These are phyloP conservation scores for Furcasterigmium sp. DNA, from an alignment of 2,329 filamentous ascomycete genomes.

Conservation along the genomic window DNA sequence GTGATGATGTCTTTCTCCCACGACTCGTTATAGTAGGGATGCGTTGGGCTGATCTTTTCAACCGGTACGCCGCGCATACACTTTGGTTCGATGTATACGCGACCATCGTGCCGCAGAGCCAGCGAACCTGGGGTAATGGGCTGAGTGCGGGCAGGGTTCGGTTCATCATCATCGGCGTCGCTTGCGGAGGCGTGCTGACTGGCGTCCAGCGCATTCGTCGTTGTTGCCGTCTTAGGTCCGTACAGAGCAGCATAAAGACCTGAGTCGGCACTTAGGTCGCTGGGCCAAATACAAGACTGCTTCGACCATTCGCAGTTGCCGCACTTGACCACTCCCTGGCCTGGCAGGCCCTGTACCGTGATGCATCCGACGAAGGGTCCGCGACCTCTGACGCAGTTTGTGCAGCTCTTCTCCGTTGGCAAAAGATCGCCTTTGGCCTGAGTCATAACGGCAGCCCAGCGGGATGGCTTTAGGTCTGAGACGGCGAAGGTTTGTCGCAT, in stretches of 20 bases:
- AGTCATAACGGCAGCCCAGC: conserved; percentile 44
- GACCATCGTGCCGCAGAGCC: conserved; percentile 41
- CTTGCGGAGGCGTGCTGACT: too few species aligned
- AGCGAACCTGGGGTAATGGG: conserved; percentile 37
- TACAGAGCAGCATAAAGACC: too few species aligned
- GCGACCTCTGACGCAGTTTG: conserved; percentile 33
- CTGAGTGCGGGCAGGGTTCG: not conserved
- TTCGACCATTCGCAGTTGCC: conserved; percentile 48
- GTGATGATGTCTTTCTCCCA: conserved; percentile 43
- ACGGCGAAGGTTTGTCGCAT: too few species aligned
- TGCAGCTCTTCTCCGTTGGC: conserved; percentile 29
- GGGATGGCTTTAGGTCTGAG: conserved; percentile 10
- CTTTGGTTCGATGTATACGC: conserved; percentile 42
- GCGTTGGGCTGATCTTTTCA: conserved; percentile 40
- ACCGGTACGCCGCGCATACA: conserved; percentile 49
- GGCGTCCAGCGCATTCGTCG: conserved; percentile 2
- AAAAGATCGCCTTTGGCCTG: conserved; percentile 39
- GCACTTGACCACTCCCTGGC: too few species aligned
- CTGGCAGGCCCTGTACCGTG: too few species aligned
- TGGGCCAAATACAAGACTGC: too few species aligned
- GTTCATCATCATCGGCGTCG: conserved; percentile 1
- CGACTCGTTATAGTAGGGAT: conserved; percentile 51
- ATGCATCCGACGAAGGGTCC: conserved; percentile 42
- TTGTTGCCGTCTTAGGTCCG: too few species aligned
- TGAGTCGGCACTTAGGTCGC: too few species aligned